Evolutionary conservation across 2,329 filamentous ascomycete genomes (phyloP).

Genomic region (Trichoderma guizhouense): DNA sequence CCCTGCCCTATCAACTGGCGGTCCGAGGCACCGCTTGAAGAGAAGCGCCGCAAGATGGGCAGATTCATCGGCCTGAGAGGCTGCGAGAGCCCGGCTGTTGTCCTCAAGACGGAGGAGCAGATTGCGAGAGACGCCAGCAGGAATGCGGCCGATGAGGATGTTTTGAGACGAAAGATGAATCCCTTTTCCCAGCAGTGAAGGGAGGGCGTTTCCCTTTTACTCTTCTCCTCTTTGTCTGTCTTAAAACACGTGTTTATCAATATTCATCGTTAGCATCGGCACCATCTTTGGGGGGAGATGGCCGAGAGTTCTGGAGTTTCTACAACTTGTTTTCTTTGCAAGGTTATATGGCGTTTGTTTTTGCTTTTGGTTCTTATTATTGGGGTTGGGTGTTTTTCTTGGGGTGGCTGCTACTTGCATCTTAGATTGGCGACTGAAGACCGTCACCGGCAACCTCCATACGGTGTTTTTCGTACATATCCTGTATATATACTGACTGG

Average conservation of each 20-base stretch:
- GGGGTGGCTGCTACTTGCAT: constrained; percentile 4
- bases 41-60: constrained; percentile 71
- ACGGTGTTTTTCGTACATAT: constrained; percentile 7
- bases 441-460: constrained; percentile 6
- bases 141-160: constrained; percentile 43
- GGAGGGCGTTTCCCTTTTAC: neutral
- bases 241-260: neutral
- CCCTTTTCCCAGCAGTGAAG: constrained; percentile 23
- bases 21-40: constrained; percentile 50
- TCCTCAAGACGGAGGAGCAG: constrained; percentile 45
- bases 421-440: constrained; percentile 11
- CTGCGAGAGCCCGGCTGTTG: constrained; percentile 38
- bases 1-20: constrained; percentile 66
- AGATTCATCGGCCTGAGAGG: constrained; percentile 70
- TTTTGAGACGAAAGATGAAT: constrained; percentile 45
- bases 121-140: constrained; percentile 42
- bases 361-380: neutral
- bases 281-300: neutral
- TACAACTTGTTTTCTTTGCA: neutral
- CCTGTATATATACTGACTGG: constrained; percentile 1
- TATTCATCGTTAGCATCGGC: constrained; percentile 1
- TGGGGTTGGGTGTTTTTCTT: neutral
- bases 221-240: neutral
- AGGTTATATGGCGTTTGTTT: neutral
- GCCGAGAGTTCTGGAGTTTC: neutral